Base-by-base conservation (phyloP, 768 basidiomycete genomes). In the Trametes punicea region DNA sequence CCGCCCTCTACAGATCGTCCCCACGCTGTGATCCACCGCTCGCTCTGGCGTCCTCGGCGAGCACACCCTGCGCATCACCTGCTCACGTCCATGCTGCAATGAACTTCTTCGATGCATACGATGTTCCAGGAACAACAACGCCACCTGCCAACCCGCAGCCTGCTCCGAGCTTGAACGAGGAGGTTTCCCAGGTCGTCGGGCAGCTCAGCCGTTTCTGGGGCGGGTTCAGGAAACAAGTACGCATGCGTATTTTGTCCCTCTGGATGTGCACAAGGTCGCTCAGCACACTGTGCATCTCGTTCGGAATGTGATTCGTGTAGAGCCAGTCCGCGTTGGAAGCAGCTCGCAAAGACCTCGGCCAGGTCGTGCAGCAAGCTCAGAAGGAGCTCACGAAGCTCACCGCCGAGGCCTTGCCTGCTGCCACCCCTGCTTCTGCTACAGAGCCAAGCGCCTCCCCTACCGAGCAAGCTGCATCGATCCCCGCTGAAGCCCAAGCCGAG, bases 191-290 rank as follows among this genome's bases (percentile, higher is more conserved):
- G 65, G 93, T 93, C 21, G 83, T 95, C 38, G 90, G 90, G n/a
- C 87, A 91, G 65, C 75, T 96, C 11, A 84, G 86, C 26, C 78
- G 87, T 48, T 86, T 93, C 67, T 97, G 94, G 94, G 92, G 92
- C 41, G 89, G 91, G 27, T 88, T 95, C 66, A 83, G 85, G 75
- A 90, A 88, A 69, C 93, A 94, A 84, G 93, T 84, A 63, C 61
- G 83, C 57, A 54, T 49, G 31, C 29, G 9, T 42, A 42, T 15
- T 6, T 3, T 1, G 7, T 65, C 46, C 4, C 18, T 20, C 13
- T 7, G n/a, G 6, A 33, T 11, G 27, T 15, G 34, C 13, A 26
- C 8, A 15, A 25, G 36, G 2, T 7, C 39, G 33, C 33, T 27
- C 6, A 38, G 7, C n/a, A 33, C 45, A 16, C 25, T 33, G 27